Percentiles rank a stretch among this genome's conserved stretches.
phyloP scores from a whole-genome alignment of 768 basidiomycete species.

The Podaxis pistillaris region DNA sequence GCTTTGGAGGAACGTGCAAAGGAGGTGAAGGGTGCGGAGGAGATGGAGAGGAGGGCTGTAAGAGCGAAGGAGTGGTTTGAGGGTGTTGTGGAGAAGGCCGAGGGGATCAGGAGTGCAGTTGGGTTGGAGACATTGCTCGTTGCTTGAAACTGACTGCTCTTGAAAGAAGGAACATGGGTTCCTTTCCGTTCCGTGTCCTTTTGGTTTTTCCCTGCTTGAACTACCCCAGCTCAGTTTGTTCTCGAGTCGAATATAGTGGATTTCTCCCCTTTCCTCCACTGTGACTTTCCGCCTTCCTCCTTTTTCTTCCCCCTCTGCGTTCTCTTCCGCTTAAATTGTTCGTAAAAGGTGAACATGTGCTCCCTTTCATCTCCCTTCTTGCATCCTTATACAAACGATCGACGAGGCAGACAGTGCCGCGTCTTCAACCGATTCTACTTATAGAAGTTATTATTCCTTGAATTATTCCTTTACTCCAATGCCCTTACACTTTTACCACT shows the following conservation, averaged over 20 bases:
- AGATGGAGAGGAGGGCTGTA: conserved; percentile 64
- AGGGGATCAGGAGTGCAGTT: conserved; percentile 38
- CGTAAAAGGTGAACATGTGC: neutral
- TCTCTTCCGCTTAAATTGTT: neutral
- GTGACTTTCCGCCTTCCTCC: conserved; percentile 6
- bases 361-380: neutral
- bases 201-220: neutral
- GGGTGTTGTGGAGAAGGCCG: conserved; percentile 46
- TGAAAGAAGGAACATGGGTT: conserved; percentile 6
- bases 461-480: neutral
- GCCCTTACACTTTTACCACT: neutral
- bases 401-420: neutral
- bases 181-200: neutral
- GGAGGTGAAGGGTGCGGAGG: conserved; percentile 78
- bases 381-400: neutral
- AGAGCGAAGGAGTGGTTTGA: conserved; percentile 75
- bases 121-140: conserved; percentile 28
- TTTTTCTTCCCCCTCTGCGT: neutral
- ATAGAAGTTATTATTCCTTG: neutral
- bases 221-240: neutral
- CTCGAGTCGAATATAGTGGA: neutral
- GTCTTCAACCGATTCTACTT: neutral
- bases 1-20: conserved; percentile 78
- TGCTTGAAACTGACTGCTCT: conserved; percentile 17
- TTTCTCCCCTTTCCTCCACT: neutral